Evolutionary conservation across 345 rosid genomes (phyloP).

Genomic region (Moricandia moricandioides): DNA sequence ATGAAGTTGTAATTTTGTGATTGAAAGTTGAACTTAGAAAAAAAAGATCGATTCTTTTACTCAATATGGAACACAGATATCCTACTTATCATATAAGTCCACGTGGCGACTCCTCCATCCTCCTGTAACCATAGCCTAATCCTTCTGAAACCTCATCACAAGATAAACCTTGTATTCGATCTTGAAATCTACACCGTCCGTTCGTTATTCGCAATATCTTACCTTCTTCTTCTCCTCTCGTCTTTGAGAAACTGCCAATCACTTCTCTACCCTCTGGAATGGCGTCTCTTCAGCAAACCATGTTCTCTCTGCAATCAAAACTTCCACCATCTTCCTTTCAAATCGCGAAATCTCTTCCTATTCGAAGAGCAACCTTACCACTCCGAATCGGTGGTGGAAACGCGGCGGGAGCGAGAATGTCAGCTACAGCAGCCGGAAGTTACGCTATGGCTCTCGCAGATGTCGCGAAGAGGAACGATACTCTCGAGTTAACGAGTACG

Average conservation of each 20-base stretch:
- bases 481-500: slow-evolving; percentile 62
- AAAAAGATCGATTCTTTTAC: neutral
- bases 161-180: slow-evolving; percentile 34
- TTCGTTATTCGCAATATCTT: slow-evolving; percentile 13
- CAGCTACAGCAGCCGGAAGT: slow-evolving; percentile 56
- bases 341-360: slow-evolving; percentile 39
- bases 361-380: slow-evolving; percentile 37
- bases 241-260: slow-evolving; percentile 31
- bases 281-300: slow-evolving; percentile 63
- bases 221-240: slow-evolving; percentile 27
- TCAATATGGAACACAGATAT: slow-evolving; percentile 12
- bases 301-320: slow-evolving; percentile 57
- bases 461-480: slow-evolving; percentile 56
- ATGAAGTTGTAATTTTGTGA: too few relatives aligned
- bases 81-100: neutral
- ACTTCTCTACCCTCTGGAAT: slow-evolving; percentile 29
- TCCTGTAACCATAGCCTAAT: neutral
- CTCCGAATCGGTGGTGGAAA: slow-evolving; percentile 41
- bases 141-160: slow-evolving; percentile 6
- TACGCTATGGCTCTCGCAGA: slow-evolving; percentile 80
- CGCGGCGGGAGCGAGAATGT: slow-evolving; percentile 48
- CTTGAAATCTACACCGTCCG: slow-evolving; percentile 5
- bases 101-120: slow-evolving; percentile 28
- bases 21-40: neutral
- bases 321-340: slow-evolving; percentile 43